Base-by-base conservation (phyloP, 768 basidiomycete species). In the Podaxis rugospora region DNA sequence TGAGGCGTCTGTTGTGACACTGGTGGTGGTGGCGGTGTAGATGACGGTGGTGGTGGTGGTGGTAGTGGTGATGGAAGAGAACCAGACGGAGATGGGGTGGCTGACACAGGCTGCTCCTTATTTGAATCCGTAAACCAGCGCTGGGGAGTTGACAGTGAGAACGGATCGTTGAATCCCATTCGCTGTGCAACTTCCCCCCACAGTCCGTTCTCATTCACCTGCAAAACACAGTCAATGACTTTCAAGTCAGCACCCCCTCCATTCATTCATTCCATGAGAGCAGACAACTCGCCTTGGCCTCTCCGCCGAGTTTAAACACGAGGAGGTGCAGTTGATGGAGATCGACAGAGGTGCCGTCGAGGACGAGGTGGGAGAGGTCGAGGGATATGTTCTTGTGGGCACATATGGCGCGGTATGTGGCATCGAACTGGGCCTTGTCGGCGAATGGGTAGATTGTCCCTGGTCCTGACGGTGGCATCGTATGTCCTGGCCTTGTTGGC, bases 381-480 rank as follows among this genome's bases (percentile, higher is more conserved):
- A 61, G 59, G 18, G 42, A 55, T 14, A 55, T 61, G 35, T 55
- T 61, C 25, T 61, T 61, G n/a, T 61, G 52, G 6, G 35, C 18
- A 16, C 59, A 61, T 61, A 61, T 54, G 4, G 52, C 46, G 14
- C 59, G 52, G 47, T 61, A 61, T 14, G 59, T 61, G 2, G 35
- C 16, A 1, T 61, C 52, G n/a, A 61, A 61, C 23, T 61, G 59
- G 13, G 18, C 6, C 32, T 61, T 61, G 59, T 61, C 59, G 52
- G 59, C 35, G 23, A 61, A 61, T 7, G 59, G 59, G 44, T 61
- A 61, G 53, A 61, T 61, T 9, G 59, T 40, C 27, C 57, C 57
- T 23, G 57, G 57, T 37, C 57, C 57, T 51, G 57, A 59, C 23
- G 57, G 50, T 42, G 57, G 57, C 57, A 59, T 59, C 35, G 28